Evolutionary conservation across 1,284 basidiomycete genomes (phyloP).

Genomic region (Ceratorhiza oryzae-sativae): DNA sequence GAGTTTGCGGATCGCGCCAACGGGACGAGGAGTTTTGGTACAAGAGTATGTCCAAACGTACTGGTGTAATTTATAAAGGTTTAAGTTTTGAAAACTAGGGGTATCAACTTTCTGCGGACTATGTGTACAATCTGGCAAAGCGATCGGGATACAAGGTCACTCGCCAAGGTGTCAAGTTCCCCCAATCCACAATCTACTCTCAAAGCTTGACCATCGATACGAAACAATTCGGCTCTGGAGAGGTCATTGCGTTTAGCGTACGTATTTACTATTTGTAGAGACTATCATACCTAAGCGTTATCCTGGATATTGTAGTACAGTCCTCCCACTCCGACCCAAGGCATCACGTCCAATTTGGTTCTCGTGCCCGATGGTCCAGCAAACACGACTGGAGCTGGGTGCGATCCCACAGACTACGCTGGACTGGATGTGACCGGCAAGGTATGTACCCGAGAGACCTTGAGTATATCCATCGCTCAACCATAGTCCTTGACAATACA

Average conservation of each 20-base stretch:
- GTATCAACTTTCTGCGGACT: constrained; percentile 24
- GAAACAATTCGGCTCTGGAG: constrained; percentile 12
- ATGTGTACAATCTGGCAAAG: constrained; percentile 26
- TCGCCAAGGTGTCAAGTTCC: constrained; percentile 9
- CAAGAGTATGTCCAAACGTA: not conserved
- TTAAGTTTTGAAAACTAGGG: not conserved
- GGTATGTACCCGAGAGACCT: not conserved
- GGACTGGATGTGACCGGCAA: constrained; percentile 17
- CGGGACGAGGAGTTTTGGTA: constrained; percentile 33
- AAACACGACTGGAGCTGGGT: constrained; percentile 9
- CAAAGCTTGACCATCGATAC: constrained; percentile 8
- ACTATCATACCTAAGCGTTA: not conserved
- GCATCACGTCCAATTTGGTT: constrained; percentile 21
- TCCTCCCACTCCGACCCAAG: constrained; percentile 1
- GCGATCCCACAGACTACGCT: constrained; percentile 26
- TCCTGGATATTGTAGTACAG: constrained; percentile 19
- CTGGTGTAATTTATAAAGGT: not conserved
- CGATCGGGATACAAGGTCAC: constrained; percentile 17
- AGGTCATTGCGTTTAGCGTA: constrained; percentile 34
- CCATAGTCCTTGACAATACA: not conserved
- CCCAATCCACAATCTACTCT: constrained; percentile 22
- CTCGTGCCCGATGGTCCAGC: constrained; percentile 14
- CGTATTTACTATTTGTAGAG: not conserved
- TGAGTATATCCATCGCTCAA: not conserved
- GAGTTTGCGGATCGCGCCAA: constrained; percentile 31